These are phyloP conservation scores for Ensete glaucum DNA, from an alignment of 176 grass and related monocot genomes.

Conservation along the genomic window DNA sequence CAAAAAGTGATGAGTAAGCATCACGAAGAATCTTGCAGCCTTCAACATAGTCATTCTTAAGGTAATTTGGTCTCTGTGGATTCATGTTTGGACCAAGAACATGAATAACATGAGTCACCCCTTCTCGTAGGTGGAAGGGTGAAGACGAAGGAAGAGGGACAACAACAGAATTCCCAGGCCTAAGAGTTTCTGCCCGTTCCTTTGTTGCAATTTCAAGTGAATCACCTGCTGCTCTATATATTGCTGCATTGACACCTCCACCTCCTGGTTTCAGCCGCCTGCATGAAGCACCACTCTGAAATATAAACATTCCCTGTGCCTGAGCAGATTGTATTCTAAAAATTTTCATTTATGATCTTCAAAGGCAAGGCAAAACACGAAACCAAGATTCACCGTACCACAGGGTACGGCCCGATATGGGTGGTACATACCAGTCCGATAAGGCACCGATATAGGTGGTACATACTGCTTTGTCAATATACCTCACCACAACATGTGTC, in stretches of 20 bases:
- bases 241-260: slow-evolving; percentile 88
- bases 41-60: slow-evolving; percentile 78
- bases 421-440: too few relatives aligned
- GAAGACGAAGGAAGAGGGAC: slow-evolving; percentile 62
- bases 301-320: not conserved
- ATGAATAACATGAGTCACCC: slow-evolving; percentile 92
- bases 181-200: slow-evolving; percentile 58
- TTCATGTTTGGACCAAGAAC: slow-evolving; percentile 98
- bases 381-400: too few relatives aligned
- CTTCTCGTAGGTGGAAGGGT: slow-evolving; percentile 57
- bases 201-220: slow-evolving; percentile 57
- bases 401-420: too few relatives aligned
- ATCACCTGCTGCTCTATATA: slow-evolving; percentile 72
- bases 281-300: slow-evolving; percentile 11
- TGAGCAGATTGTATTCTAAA: too few relatives aligned
- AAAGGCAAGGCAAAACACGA: too few relatives aligned
- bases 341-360: too few relatives aligned
- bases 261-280: slow-evolving; percentile 93
- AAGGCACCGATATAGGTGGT: too few relatives aligned
- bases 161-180: slow-evolving; percentile 50
- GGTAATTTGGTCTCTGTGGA: slow-evolving; percentile 70
- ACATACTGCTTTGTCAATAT: too few relatives aligned
- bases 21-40: slow-evolving; percentile 68
- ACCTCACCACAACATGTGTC: too few relatives aligned
- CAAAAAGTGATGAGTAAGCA: slow-evolving; percentile 71